Percentiles rank a stretch among this genome's conserved stretches.
Evolutionary conservation across 345 rosid genomes (phyloP).

Genomic region (Populus davidiana): DNA sequence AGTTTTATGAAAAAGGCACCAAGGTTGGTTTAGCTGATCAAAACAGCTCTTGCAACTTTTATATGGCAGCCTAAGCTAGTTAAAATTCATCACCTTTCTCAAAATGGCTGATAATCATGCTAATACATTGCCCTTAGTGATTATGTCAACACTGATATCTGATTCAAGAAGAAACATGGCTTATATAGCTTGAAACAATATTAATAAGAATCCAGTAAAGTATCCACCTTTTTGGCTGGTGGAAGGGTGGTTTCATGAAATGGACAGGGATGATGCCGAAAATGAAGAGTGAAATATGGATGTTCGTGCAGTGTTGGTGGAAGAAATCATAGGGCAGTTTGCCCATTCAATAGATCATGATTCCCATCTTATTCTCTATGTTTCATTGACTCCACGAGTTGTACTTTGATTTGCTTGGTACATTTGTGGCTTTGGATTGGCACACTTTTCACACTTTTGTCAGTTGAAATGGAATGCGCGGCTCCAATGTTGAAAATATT

Average conservation of each 20-base stretch:
- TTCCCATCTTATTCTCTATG: not conserved
- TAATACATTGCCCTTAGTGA: not conserved
- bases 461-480: not conserved
- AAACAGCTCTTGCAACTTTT: not conserved
- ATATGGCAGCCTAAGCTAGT: not conserved
- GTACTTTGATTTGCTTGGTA: not conserved
- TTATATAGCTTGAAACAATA: not conserved
- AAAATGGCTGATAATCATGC: not conserved
- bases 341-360: not conserved
- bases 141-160: not conserved
- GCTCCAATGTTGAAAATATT: not conserved
- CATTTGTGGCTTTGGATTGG: not conserved
- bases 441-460: not conserved
- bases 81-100: not conserved
- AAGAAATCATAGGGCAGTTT: not conserved
- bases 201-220: not conserved
- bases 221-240: not conserved
- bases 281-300: not conserved
- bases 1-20: too few species aligned
- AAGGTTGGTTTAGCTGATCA: not conserved
- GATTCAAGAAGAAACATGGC: not conserved
- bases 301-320: not conserved
- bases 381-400: not conserved
- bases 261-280: not conserved
- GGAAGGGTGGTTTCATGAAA: not conserved